phyloP scores from a whole-genome alignment of 768 basidiomycete species.

The Russula compacta region DNA sequence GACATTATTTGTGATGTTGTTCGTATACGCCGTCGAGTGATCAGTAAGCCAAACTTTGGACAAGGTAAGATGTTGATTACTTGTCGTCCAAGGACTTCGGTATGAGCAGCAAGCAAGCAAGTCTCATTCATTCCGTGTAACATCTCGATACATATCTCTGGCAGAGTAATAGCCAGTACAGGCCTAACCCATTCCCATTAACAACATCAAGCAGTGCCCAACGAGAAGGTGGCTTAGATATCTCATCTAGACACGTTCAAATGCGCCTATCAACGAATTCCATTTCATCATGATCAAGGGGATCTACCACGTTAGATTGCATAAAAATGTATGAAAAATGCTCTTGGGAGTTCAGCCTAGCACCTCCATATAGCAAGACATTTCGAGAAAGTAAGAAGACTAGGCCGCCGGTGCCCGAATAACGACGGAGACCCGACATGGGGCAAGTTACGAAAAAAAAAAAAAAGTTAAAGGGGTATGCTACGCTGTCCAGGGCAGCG shows the following conservation, averaged over 20 bases:
- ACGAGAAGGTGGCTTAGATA: neutral
- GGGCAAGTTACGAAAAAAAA: neutral
- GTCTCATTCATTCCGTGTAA: too few relatives aligned
- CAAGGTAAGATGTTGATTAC: too few relatives aligned
- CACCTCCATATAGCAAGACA: neutral
- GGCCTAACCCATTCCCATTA: neutral
- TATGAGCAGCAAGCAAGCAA: too few relatives aligned
- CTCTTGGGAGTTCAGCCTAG: neutral
- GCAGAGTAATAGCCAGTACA: too few relatives aligned
- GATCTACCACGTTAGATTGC: neutral
- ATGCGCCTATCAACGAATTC: neutral
- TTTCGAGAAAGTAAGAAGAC: neutral
- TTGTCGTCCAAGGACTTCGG: too few relatives aligned
- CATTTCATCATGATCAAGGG: neutral
- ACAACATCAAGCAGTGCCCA: neutral
- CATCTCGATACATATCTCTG: too few relatives aligned
- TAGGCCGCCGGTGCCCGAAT: neutral
- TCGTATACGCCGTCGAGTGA: too few relatives aligned
- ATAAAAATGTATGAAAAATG: neutral
- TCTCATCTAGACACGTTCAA: neutral
- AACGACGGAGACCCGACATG: neutral
- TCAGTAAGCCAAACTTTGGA: too few relatives aligned
- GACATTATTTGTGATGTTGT: too few relatives aligned
- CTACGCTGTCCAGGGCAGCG: neutral
- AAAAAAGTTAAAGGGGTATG: neutral